Evolutionary conservation across 768 basidiomycete species (phyloP).

Genomic region (Boletus bicolor): DNA sequence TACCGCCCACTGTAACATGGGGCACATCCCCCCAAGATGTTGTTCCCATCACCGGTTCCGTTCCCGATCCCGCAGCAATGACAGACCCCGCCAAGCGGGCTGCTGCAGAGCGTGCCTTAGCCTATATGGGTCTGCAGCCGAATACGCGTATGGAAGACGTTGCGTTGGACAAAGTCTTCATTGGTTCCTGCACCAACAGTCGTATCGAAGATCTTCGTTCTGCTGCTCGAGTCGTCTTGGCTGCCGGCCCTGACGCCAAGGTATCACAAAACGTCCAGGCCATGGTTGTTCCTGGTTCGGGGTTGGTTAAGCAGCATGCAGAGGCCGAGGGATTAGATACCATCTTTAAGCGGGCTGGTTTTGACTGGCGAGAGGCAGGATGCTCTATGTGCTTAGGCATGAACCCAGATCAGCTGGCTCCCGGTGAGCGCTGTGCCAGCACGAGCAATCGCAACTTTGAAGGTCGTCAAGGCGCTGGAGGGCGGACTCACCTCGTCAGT

Average conservation of each 20-base stretch:
- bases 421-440: conserved; percentile 83
- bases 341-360: conserved; percentile 86
- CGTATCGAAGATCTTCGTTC: conserved; percentile 85
- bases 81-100: conserved; percentile 61
- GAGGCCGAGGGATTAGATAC: conserved; percentile 85
- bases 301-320: conserved; percentile 85
- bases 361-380: conserved; percentile 93
- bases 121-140: conserved; percentile 83
- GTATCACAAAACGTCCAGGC: conserved; percentile 74
- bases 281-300: conserved; percentile 92
- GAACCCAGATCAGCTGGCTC: conserved; percentile 88
- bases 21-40: conserved; percentile 91
- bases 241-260: conserved; percentile 69
- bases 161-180: conserved; percentile 84
- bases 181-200: conserved; percentile 93
- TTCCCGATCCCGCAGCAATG: conserved; percentile 73
- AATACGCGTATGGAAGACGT: conserved; percentile 80
- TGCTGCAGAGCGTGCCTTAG: conserved; percentile 70
- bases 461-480: conserved; percentile 85
- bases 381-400: conserved; percentile 97
- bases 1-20: conserved; percentile 90
- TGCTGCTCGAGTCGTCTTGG: conserved; percentile 73
- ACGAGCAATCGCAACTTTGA: conserved; percentile 95
- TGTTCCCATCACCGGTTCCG: conserved; percentile 73
- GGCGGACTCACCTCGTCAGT: conserved; percentile 83